A percentile compares a stretch with the other conserved stretches of the same genome.
phyloP scores from a whole-genome alignment of 1,139 yeast species.

The Zygoascus meyerae region DNA sequence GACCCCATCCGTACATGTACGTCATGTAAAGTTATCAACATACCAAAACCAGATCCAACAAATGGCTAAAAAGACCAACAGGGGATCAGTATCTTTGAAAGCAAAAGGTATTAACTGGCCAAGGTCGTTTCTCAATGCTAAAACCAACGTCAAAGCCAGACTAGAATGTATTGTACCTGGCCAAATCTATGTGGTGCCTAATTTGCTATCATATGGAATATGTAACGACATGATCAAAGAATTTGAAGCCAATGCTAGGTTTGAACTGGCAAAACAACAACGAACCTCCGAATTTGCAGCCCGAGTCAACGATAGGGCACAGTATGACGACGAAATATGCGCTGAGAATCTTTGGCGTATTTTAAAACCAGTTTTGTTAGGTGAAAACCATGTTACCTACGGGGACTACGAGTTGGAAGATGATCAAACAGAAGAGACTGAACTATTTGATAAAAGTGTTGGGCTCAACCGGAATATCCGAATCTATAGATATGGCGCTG shows the following conservation, averaged over 20 bases:
- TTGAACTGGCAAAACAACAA: constrained; percentile 11
- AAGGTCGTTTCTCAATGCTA: constrained; percentile 12
- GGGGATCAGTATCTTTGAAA: too few species aligned
- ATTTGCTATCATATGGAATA: constrained; percentile 41
- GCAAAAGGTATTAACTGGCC: constrained; percentile 19
- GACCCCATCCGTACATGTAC: too few species aligned
- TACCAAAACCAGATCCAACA: background rate
- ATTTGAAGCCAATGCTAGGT: constrained; percentile 2
- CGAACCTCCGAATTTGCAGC: constrained; percentile 48
- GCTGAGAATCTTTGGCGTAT: constrained; percentile 45
- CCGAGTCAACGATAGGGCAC: constrained; percentile 50
- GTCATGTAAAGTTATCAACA: too few species aligned
- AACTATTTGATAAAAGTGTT: constrained; percentile 37
- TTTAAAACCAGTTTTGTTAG: constrained; percentile 33
- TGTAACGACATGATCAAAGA: constrained; percentile 42
- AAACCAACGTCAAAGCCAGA: constrained; percentile 14
- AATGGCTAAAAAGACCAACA: background rate
- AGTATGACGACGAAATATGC: constrained; percentile 38
- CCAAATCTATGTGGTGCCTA: constrained; percentile 46
- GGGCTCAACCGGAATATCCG: constrained; percentile 57
- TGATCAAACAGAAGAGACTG: constrained; percentile 1
- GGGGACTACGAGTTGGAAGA: constrained; percentile 13
- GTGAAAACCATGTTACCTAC: constrained; percentile 14
- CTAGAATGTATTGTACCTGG: constrained; percentile 16
- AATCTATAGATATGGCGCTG: constrained; percentile 50